These are phyloP conservation scores for Sugiyamaella paludigena DNA, from an alignment of 1,139 yeast species.

Conservation along the genomic window DNA sequence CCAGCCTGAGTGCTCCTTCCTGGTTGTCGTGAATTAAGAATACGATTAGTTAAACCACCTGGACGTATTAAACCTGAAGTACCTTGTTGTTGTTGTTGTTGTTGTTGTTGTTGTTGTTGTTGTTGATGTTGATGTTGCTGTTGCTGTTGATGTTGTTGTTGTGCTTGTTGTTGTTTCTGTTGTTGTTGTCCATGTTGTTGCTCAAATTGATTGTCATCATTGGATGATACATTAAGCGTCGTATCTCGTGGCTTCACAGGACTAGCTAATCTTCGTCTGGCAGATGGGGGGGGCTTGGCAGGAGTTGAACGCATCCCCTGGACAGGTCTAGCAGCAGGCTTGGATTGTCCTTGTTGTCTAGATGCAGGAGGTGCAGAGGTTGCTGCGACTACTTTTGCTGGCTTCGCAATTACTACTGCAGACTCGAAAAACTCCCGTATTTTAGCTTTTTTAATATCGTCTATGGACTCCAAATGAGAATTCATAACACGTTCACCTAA, in stretches of 20 bases:
- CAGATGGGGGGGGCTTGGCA: slow-evolving; percentile 19
- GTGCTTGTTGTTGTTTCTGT: too few relatives aligned
- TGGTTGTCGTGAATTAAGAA: slow-evolving; percentile 21
- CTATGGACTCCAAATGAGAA: slow-evolving; percentile 62
- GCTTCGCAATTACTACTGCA: slow-evolving; percentile 53
- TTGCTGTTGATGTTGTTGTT: too few relatives aligned
- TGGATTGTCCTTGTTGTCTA: slow-evolving; percentile 13
- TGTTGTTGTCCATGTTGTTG: too few relatives aligned
- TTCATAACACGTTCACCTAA: slow-evolving; percentile 70
- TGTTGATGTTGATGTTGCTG: slow-evolving; percentile 1
- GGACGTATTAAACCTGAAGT: slow-evolving; percentile 13
- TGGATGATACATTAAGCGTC: background rate
- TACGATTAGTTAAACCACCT: slow-evolving; percentile 20
- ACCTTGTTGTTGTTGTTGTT: slow-evolving; percentile 2
- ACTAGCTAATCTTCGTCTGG: slow-evolving; percentile 14
- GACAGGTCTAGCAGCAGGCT: slow-evolving; percentile 18
- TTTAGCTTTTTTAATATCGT: slow-evolving; percentile 64
- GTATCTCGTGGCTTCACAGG: slow-evolving; percentile 14
- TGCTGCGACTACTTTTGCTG: slow-evolving; percentile 25
- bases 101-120: slow-evolving; percentile 7
- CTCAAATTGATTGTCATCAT: background rate
- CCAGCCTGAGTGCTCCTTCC: slow-evolving; percentile 9
- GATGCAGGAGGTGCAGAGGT: slow-evolving; percentile 24
- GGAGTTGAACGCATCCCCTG: slow-evolving; percentile 16
- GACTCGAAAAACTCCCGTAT: slow-evolving; percentile 58